Conservation (phyloP, 2,329 filamentous ascomycete genomes). For the Diaporthe citrichinensis region DNA sequence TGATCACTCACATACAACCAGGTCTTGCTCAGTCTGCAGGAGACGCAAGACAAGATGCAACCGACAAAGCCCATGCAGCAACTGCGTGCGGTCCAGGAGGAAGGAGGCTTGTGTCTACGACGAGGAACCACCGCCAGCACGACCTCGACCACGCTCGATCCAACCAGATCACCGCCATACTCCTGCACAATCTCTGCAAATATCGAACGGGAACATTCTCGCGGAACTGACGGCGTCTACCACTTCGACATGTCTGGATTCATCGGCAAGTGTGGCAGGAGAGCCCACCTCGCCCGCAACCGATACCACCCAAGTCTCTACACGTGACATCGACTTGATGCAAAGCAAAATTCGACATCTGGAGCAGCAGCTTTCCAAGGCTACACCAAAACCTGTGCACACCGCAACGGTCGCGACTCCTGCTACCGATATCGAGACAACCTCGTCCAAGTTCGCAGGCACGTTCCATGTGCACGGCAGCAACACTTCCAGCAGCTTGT, state of each 20-base stretch:
- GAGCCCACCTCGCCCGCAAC: conserved; percentile 42
- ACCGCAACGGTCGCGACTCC: conserved; percentile 42
- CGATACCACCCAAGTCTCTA: conserved; percentile 16
- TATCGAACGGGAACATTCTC: background rate
- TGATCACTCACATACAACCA: background rate
- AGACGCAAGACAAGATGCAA: conserved; percentile 60
- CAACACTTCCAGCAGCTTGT: conserved; percentile 32
- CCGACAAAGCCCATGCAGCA: conserved; percentile 57
- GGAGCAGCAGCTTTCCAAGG: conserved; percentile 55
- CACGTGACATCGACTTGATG: conserved; percentile 54
- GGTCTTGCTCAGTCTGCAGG: conserved; percentile 56
- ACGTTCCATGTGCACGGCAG: conserved; percentile 61
- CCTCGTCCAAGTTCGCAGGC: conserved; percentile 56
- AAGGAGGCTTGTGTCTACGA: conserved; percentile 51
- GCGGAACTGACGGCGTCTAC: background rate
- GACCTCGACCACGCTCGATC: background rate
- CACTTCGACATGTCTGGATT: background rate
- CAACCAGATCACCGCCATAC: background rate
- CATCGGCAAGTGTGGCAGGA: background rate
- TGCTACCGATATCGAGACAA: conserved; percentile 48
- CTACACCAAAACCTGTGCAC: conserved; percentile 29
- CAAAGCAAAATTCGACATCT: conserved; percentile 58
- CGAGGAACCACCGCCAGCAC: conserved; percentile 41
- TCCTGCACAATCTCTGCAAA: background rate
- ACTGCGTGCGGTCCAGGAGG: conserved; percentile 56